These are phyloP conservation scores for Chalciporus sp. DNA, from an alignment of 1,284 basidiomycete genomes.

Conservation along the genomic window DNA sequence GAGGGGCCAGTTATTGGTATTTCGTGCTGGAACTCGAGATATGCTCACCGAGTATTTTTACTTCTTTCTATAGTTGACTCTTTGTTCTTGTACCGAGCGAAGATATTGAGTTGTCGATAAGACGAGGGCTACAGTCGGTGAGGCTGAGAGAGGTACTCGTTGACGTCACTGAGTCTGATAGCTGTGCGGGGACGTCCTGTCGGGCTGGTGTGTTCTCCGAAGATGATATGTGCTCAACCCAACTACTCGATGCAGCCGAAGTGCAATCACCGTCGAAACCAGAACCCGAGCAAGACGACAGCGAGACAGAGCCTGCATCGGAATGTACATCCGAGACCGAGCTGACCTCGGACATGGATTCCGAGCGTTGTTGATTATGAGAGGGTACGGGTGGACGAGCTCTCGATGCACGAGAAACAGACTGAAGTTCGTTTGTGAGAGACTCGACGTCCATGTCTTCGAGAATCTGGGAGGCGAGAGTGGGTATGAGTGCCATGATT, in stretches of 20 bases:
- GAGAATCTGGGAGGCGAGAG: slow-evolving; percentile 73
- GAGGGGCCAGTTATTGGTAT: slow-evolving; percentile 5
- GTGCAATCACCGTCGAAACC: slow-evolving; percentile 30
- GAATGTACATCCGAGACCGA: slow-evolving; percentile 52
- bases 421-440: slow-evolving; percentile 69
- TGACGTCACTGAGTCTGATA: slow-evolving; percentile 44
- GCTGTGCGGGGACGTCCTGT: slow-evolving; percentile 13
- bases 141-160: slow-evolving; percentile 39
- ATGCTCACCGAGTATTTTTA: slow-evolving; percentile 75
- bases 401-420: slow-evolving; percentile 29
- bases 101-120: slow-evolving; percentile 7
- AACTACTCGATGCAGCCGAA: slow-evolving; percentile 47
- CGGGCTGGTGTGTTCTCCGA: slow-evolving; percentile 12
- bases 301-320: slow-evolving; percentile 49
- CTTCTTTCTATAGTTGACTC: slow-evolving; percentile 80
- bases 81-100: slow-evolving; percentile 48
- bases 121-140: slow-evolving; percentile 1
- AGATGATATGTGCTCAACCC: slow-evolving; percentile 49
- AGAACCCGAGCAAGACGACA: slow-evolving; percentile 32
- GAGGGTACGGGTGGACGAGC: slow-evolving; percentile 22
- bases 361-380: slow-evolving; percentile 22
- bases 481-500: slow-evolving; percentile 78
- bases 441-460: slow-evolving; percentile 82
- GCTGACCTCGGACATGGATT: slow-evolving; percentile 43
- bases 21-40: background rate